A percentile compares a stretch with the other conserved stretches of the same genome.
Evolutionary conservation across 2,329 filamentous ascomycete genomes (phyloP).

Genomic region (Penicillium aurantiogriseum): DNA sequence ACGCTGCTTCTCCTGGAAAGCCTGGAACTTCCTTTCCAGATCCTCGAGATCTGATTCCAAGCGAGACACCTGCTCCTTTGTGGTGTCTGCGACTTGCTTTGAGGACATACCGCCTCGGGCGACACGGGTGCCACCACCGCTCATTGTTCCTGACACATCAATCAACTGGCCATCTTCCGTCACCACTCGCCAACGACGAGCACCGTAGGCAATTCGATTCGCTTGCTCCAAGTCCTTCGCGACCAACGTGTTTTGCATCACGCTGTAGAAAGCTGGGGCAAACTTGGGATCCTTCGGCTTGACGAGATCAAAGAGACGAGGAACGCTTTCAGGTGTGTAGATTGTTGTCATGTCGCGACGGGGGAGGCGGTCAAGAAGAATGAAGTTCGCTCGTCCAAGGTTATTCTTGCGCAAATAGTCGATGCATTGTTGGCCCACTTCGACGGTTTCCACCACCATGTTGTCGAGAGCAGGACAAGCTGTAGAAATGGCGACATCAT

Average conservation of each 20-base stretch:
- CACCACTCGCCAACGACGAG: conserved; percentile 91
- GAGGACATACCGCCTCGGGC: conserved; percentile 96
- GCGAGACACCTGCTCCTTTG: conserved; percentile 83
- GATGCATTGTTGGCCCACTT: conserved; percentile 95
- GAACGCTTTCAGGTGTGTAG: conserved; percentile 86
- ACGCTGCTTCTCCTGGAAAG: conserved; percentile 80
- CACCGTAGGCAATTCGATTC: conserved; percentile 93
- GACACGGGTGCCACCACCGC: conserved; percentile 86
- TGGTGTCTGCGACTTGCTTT: conserved; percentile 82
- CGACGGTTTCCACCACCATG: conserved; percentile 93
- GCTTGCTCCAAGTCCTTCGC: conserved; percentile 92
- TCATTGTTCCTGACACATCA: conserved; percentile 98
- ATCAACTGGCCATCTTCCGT: conserved; percentile 94
- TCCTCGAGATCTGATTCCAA: conserved; percentile 83
- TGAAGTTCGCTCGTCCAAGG: conserved; percentile 93
- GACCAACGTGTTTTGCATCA: conserved; percentile 91
- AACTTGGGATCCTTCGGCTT: conserved; percentile 85
- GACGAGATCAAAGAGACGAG: conserved; percentile 88
- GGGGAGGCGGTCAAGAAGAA: conserved; percentile 85
- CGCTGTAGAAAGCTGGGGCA: conserved; percentile 87
- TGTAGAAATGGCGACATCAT: conserved; percentile 97
- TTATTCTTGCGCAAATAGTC: conserved; percentile 98
- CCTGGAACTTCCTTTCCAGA: conserved; percentile 76
- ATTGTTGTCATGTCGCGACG: conserved; percentile 74
- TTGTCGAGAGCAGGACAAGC: conserved; percentile 90